phyloP scores from a whole-genome alignment of 805 yeast genomes.

The Citeromyces matritensis region DNA sequence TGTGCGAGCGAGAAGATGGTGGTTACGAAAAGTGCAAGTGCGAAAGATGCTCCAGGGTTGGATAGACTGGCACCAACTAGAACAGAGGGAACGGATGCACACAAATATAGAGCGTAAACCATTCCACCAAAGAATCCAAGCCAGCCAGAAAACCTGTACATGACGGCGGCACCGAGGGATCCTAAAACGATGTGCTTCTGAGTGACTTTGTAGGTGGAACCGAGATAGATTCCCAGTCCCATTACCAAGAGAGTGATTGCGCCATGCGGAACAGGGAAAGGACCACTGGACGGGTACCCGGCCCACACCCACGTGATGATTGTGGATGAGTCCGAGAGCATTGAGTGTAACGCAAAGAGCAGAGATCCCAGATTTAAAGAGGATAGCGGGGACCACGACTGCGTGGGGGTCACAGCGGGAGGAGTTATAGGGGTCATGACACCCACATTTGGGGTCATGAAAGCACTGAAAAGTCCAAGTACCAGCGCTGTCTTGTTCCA shows the following conservation, averaged over 20 bases:
- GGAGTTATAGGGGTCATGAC: slow-evolving; percentile 8
- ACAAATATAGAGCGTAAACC: slow-evolving; percentile 41
- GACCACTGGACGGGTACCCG: slow-evolving; percentile 80
- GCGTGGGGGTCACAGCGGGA: slow-evolving; percentile 1
- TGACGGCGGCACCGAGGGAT: slow-evolving; percentile 29
- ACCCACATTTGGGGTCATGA: slow-evolving; percentile 31
- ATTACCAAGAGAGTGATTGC: slow-evolving; percentile 45
- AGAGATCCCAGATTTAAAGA: slow-evolving; percentile 66
- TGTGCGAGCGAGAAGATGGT: slow-evolving; percentile 57
- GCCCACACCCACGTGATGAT: slow-evolving; percentile 94
- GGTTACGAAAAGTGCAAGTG: slow-evolving; percentile 29
- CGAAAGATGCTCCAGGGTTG: slow-evolving; percentile 39
- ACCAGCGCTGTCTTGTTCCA: slow-evolving; percentile 56
- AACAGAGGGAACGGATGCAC: slow-evolving; percentile 43
- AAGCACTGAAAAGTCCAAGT: slow-evolving; percentile 48
- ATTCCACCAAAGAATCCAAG: slow-evolving; percentile 63
- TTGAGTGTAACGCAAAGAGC: slow-evolving; percentile 56
- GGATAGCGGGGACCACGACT: slow-evolving; percentile 33
- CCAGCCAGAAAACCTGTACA: slow-evolving; percentile 51
- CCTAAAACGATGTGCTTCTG: slow-evolving; percentile 15
- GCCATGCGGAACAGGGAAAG: slow-evolving; percentile 80
- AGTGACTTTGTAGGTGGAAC: slow-evolving; percentile 7
- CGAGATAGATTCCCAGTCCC: slow-evolving; percentile 38
- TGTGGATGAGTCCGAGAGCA: slow-evolving; percentile 73
- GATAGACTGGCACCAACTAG: slow-evolving; percentile 41